Evolutionary conservation across 2,329 filamentous ascomycete species (phyloP), one percentile per base, ranked within the genome.

Genomic region (Penicillium expansum): DNA sequence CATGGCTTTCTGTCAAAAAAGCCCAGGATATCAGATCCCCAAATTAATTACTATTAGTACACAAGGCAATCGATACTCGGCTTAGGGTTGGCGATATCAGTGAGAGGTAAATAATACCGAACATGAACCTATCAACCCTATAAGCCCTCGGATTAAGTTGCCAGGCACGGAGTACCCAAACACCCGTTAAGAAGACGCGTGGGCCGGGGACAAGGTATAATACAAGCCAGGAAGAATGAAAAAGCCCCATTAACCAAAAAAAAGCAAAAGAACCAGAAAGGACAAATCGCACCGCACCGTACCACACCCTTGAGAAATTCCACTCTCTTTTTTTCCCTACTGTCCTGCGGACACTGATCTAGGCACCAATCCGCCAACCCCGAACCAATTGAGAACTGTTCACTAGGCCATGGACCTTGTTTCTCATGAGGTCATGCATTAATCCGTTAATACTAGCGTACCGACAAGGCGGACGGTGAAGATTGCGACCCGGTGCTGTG

Each of bases 1-100:
- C 32, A 38, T 13, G 9, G 7, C 22, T 30, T 45, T 11, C 41
- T 32, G 14, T 22, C 8, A 6, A 18, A 22, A 41, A 2, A 10
- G 1, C 4, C 7, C 13, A 24, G 51, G 57, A 4, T 5, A 56
- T 62, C 61, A 38, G n/a, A 24, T 52, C 50, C 32, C 22, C 5
- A 8, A 13, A n/a, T 37, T 7, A 24, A 16, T 9, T 20, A 30
- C 30, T 37, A 44, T 44, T 50, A 4, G 13, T 20, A 38, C 35
- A 37, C 52, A 5, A 38, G 30, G n/a, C 30, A 44, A 29, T 16
- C 20, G 24, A 22, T 30, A n/a, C n/a, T 33, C n/a, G 27, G 27
- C 11, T n/a, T 37, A 29, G 18, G 24, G 13, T 9, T 10, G n/a
- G 9, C 11, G 33, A 42, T 27, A 27, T 38, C 6, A 44, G n/a